phyloP scores from a whole-genome alignment of 768 basidiomycete species.

The Chlorophyllum brunneum region DNA sequence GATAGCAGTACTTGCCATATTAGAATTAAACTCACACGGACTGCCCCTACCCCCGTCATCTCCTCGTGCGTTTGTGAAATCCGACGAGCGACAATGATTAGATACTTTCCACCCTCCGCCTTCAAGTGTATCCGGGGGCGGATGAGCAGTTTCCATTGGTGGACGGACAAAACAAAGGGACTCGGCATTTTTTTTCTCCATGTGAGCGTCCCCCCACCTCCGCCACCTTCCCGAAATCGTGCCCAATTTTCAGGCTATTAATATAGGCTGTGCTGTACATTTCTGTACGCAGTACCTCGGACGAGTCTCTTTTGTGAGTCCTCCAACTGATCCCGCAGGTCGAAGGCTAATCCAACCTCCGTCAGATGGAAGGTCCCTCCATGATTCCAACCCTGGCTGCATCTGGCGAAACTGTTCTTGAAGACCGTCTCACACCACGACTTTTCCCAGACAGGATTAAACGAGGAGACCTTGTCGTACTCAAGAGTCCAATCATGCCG shows the following conservation, averaged over 20 bases:
- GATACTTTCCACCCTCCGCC: background rate
- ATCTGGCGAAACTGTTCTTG: constrained; percentile 58
- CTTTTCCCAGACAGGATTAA: constrained; percentile 46
- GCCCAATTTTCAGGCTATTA: constrained; percentile 39
- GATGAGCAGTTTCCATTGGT: background rate
- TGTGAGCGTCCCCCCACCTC: constrained; percentile 1
- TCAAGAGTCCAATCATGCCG: constrained; percentile 68
- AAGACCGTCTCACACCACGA: constrained; percentile 53
- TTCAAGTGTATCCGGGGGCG: no score
- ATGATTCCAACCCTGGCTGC: constrained; percentile 75
- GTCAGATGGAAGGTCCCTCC: constrained; percentile 67
- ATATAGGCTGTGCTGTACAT: constrained; percentile 55
- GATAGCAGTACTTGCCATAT: background rate
- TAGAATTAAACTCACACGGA: background rate
- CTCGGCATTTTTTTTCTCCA: constrained; percentile 7
- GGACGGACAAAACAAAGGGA: background rate
- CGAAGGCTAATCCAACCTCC: constrained; percentile 5
- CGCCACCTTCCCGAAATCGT: background rate
- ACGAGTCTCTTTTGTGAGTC: constrained; percentile 14
- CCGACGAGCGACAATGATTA: background rate
- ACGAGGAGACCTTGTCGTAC: constrained; percentile 76
- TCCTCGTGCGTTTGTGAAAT: background rate
- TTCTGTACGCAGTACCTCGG: constrained; percentile 60
- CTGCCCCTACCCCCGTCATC: background rate
- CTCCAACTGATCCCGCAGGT: background rate